Conservation (phyloP, 768 basidiomycete species). For the Nidularia pulvinata region DNA sequence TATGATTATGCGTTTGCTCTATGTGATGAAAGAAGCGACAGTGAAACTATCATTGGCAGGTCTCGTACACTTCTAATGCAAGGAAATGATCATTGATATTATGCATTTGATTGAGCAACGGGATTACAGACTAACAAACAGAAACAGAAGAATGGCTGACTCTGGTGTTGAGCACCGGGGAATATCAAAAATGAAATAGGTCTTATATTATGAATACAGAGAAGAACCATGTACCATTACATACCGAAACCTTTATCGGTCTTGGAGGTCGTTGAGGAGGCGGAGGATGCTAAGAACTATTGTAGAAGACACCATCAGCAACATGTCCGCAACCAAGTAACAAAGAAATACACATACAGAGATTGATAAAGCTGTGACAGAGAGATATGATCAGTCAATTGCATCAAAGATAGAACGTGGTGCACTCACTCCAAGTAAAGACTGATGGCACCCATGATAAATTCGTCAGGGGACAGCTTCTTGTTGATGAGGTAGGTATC, state of each 20-base stretch:
- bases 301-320: background rate
- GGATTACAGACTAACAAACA: too few relatives aligned
- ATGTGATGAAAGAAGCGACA: too few relatives aligned
- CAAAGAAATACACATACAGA: conserved; percentile 57
- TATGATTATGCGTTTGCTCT: too few relatives aligned
- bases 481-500: conserved; percentile 92
- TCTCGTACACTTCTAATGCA: too few relatives aligned
- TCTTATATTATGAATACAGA: too few relatives aligned
- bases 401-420: background rate
- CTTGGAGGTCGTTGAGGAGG: conserved; percentile 63
- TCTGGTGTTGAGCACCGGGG: too few relatives aligned
- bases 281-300: conserved; percentile 86
- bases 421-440: conserved; percentile 91
- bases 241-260: conserved; percentile 26
- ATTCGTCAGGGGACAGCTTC: conserved; percentile 90
- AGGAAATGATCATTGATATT: too few relatives aligned
- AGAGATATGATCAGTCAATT: conserved; percentile 11
- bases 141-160: too few relatives aligned
- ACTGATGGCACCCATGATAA: conserved; percentile 85
- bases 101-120: too few relatives aligned
- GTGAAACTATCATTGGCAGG: too few relatives aligned
- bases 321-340: background rate
- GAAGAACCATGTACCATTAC: background rate
- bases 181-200: too few relatives aligned
- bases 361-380: conserved; percentile 74